Base-by-base conservation (phyloP, 768 basidiomycete species). In the Phylloporus sp. region DNA sequence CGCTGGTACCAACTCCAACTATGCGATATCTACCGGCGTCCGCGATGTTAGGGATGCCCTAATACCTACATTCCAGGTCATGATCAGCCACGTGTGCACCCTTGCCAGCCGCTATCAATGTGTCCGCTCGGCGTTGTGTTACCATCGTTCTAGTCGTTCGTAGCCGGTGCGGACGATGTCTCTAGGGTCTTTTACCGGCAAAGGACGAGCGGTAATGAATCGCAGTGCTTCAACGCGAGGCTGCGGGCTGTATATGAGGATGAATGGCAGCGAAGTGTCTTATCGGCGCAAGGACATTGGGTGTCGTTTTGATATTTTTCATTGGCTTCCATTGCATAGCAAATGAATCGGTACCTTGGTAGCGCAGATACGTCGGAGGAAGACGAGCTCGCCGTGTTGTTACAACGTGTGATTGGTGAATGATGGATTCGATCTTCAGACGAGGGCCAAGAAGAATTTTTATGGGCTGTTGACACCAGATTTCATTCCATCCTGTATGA, bases 121-220 rank as follows among this genome's bases (percentile, higher is more conserved):
- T 27, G 32, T 29, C 46, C 39, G 44, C 13, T 28, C 46, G 26
- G 34, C 33, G 26, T 50, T 8, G 32, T 13, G 24, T 24, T n/a
- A 11, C 27, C 37, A 10, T 43, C 42, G 20, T 48, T 40, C 38
- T 33, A n/a, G 21, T 29, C 40, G 48, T 35, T 44, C 50, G n/a
- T 49, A 42, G 17, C 38, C 40, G 1, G 23, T 48, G 41, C 32
- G 20, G 23, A 44, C 48, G 21, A 46, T 38, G 20, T 43, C 45
- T 34, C 46, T 48, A 2, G 38, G 29, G 6, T 48, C 38, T 55
- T 53, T 55, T 38, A 9, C 31, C n/a, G 20, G 49, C 9, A 29
- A 20, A 32, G 28, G 46, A 32, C 44, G 17, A 27, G 53, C 55
- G 61, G 58, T 55, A 53, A 61, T 63, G 55, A 63, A 55, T 17